Conservation (phyloP, 495 filamentous ascomycete genomes). For the Podospora fimiseda region DNA sequence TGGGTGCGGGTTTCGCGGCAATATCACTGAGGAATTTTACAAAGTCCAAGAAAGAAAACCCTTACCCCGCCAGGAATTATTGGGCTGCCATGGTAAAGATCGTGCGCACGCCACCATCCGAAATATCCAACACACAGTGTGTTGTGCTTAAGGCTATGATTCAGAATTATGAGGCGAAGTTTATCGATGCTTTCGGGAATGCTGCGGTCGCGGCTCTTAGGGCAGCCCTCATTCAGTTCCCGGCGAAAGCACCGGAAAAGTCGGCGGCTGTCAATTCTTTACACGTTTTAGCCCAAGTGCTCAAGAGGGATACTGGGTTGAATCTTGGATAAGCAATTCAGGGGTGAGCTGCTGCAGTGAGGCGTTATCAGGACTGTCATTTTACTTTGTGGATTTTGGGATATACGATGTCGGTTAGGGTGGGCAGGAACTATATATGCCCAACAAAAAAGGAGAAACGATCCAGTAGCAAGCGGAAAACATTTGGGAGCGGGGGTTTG, state of each 20-base stretch:
- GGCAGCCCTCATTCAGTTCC: slow-evolving; percentile 62
- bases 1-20: slow-evolving; percentile 77
- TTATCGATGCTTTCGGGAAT: slow-evolving; percentile 71
- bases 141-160: slow-evolving; percentile 73
- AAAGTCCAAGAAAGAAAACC: slow-evolving; percentile 58
- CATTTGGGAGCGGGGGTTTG: too few species aligned
- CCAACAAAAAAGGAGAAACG: neutral
- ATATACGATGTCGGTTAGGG: neutral
- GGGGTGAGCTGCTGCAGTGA: neutral
- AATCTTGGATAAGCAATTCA: slow-evolving; percentile 22
- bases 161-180: slow-evolving; percentile 58
- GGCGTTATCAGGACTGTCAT: neutral
- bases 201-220: slow-evolving; percentile 59
- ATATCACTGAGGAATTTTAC: slow-evolving; percentile 75
- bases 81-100: slow-evolving; percentile 72
- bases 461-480: too few species aligned
- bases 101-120: slow-evolving; percentile 57
- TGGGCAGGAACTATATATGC: neutral
- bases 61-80: slow-evolving; percentile 72
- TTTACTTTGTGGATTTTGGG: neutral
- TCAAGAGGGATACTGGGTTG: slow-evolving; percentile 55
- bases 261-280: slow-evolving; percentile 53
- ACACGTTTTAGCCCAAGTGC: slow-evolving; percentile 51
- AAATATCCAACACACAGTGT: slow-evolving; percentile 71
- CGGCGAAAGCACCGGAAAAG: slow-evolving; percentile 42